Conservation (phyloP, 2,329 filamentous ascomycete species). For the Stachybotrys elegans region DNA sequence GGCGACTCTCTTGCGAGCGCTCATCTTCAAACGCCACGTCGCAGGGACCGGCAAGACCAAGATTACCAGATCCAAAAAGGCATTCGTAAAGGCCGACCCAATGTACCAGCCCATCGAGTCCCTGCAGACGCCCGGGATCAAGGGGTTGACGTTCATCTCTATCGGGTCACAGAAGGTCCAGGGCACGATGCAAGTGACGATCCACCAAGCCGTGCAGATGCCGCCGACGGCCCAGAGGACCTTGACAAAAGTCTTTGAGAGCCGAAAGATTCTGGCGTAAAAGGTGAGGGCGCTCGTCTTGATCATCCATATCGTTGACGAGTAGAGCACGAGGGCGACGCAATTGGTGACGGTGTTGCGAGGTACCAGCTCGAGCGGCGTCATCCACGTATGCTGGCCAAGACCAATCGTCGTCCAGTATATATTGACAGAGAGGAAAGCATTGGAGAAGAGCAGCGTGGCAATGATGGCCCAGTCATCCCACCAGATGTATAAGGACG, state of each 20-base stretch:
- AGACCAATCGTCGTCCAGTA: background rate
- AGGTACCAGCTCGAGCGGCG: background rate
- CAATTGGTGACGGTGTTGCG: background rate
- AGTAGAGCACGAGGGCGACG: background rate
- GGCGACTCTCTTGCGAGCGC: background rate
- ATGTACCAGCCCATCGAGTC: background rate
- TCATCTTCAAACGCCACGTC: background rate
- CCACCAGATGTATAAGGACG: background rate
- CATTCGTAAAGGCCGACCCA: background rate
- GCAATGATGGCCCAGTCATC: background rate
- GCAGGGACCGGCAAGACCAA: background rate
- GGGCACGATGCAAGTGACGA: background rate
- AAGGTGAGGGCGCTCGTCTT: background rate
- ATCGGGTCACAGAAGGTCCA: background rate
- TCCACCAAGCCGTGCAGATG: background rate
- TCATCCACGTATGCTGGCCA: background rate
- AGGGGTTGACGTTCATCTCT: background rate
- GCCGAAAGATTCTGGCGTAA: background rate
- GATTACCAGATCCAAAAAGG: background rate
- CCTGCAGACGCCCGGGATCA: background rate
- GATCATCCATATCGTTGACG: background rate
- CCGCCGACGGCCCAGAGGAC: background rate
- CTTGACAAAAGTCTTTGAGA: background rate
- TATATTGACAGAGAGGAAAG: background rate
- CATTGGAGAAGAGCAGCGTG: background rate